Evolutionary conservation across 75 land plant species (phyloP), one percentile per base, ranked within the genome.

Genomic region (Pinus tabuliformis): DNA sequence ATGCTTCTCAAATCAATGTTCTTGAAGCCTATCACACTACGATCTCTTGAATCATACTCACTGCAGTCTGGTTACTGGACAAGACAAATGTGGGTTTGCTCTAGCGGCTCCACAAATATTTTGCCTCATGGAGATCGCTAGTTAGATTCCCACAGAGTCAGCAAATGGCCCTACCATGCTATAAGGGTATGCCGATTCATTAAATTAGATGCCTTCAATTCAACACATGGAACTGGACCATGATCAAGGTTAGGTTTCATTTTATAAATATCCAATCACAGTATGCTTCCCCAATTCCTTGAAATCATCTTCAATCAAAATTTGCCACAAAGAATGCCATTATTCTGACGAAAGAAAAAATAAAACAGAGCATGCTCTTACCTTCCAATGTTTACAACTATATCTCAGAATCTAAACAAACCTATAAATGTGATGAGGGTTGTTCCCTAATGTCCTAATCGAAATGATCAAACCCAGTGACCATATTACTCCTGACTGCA

Each of bases 401-500:
- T 26, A 26, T 26, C 26, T 26, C 26, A 26, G 26, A 26, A 26
- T 26, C 26, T 26, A 26, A 26, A 26, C 26, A 26, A 26, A 0
- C 26, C 26, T 26, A 26, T 0, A 26, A 26, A 26, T 26, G 26
- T 0, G 0, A 26, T 2, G 39, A 45, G 71, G 71, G 49, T 42
- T 68, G 49, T 65, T 24, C 63, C 14, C 28, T 24, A 24, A 8
- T 14, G 26, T 22, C 6, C 22, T 62, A 6, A 24, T 24, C 70
- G 21, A 45, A 45, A 45, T 6, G 0, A 8, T 1, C 49, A 45
- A 0, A 8, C 9, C 49, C 49, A 45, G 1, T 45, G 21, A 11
- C 39, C 20, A 22, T 68, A 45, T 45, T 70, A 87, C 63, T 80
- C 79, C 36, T 78, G 73, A 68, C 72, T 81, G 81, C 88, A 89